These are phyloP conservation scores for Lipomyces chichibuensis DNA, from an alignment of 805 yeast genomes.

Conservation along the genomic window DNA sequence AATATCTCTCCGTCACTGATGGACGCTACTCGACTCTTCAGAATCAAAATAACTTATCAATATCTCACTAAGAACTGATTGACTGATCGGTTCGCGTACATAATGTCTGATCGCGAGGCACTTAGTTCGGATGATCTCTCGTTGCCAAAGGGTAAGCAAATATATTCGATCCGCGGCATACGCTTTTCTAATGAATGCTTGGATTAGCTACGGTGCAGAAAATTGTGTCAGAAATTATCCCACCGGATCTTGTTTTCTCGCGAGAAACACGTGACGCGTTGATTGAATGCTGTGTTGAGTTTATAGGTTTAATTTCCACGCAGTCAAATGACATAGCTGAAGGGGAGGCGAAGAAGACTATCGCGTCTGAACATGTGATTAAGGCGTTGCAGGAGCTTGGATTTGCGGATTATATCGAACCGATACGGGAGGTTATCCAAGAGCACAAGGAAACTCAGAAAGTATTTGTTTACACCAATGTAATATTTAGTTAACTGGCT, in stretches of 20 bases:
- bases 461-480: slow-evolving; percentile 41
- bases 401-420: slow-evolving; percentile 79
- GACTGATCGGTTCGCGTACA: not conserved
- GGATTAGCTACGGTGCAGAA: slow-evolving; percentile 89
- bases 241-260: slow-evolving; percentile 82
- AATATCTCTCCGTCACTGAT: too few species aligned
- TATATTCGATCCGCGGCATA: not conserved
- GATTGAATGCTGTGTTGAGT: slow-evolving; percentile 94
- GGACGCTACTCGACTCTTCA: not conserved
- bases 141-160: slow-evolving; percentile 49
- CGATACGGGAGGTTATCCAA: slow-evolving; percentile 72
- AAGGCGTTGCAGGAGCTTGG: slow-evolving; percentile 87
- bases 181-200: not conserved
- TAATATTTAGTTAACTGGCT: not conserved
- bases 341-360: slow-evolving; percentile 92
- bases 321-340: slow-evolving; percentile 96
- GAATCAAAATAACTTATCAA: not conserved
- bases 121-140: slow-evolving; percentile 48
- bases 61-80: not conserved
- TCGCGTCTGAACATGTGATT: slow-evolving; percentile 93
- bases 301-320: slow-evolving; percentile 90
- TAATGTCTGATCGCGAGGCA: slow-evolving; percentile 38
- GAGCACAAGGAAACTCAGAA: slow-evolving; percentile 89
- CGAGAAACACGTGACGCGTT: slow-evolving; percentile 94
- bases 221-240: slow-evolving; percentile 85